Base-by-base conservation (phyloP, 1,139 yeast genomes). In the Diutina ranongensis region DNA sequence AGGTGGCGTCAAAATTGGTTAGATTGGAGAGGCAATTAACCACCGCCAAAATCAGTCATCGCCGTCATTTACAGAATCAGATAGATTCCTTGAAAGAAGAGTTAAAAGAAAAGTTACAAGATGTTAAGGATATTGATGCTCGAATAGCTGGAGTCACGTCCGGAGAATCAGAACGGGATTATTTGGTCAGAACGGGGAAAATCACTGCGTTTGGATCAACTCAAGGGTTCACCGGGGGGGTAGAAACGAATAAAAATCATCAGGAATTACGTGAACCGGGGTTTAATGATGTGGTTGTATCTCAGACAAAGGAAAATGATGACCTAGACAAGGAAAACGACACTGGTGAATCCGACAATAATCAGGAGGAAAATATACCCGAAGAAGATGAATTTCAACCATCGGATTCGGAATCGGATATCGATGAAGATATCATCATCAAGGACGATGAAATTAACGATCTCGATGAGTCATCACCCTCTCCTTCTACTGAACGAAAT, bases 131-230 rank as follows among this genome's bases (percentile, higher is more conserved):
- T 41, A 88, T 92, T 41, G 64, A 64, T 33, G 18, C 9, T 15
- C 34, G 44, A 9, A 31, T 40, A 13, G 44, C 18, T 3, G 44
- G 44, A 3, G 35, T 4, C 1, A 4, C 35, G 4, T 19, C 20
- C 5, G 35, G 12, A 10, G 98, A 92, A 57, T 64, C 85, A 0
- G 86, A 84, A 54, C 77, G 77, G 48, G 97, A 89, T 46, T 92
- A 64, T 57, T 67, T 92, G 50, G 76, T 92, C 0, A 70, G 98
- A 51, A 89, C 89, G 0, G 99, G 99, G 38, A 82, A 87, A 58
- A 79, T 88, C 48, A 92, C 99, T 0, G 98, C 98, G 0, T 92
- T 92, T 67, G 95, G 97, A 10, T 78, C 78, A 40, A 68, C 78
- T 18, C 69, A 73, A 34, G 77, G 74, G 4, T 85, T 85, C 51